phyloP scores from a whole-genome alignment of 2,329 filamentous ascomycete species.

The Zalaria obscura region DNA sequence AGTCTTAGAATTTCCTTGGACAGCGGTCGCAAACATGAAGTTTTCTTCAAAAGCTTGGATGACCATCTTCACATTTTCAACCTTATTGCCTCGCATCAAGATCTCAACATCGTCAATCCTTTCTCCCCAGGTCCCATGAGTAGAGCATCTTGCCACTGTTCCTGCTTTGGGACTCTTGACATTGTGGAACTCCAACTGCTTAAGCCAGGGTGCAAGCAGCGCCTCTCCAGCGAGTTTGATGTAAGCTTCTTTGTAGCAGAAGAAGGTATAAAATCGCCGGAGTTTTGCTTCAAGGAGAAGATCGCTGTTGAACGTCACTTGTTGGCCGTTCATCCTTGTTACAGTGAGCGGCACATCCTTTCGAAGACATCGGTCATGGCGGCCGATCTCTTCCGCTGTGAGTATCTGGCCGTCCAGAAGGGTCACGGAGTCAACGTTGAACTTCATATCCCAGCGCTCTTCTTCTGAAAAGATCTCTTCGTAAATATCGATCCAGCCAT shows the following conservation, averaged over 20 bases:
- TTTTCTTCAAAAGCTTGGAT: constrained; percentile 43
- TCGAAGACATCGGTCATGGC: constrained; percentile 27
- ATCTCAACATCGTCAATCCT: constrained; percentile 34
- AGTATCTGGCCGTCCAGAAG: constrained; percentile 30
- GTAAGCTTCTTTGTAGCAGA: constrained; percentile 69
- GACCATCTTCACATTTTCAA: constrained; percentile 41
- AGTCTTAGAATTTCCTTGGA: constrained; percentile 19
- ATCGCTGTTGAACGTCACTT: constrained; percentile 25
- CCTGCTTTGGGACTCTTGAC: constrained; percentile 42
- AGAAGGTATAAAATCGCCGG: constrained; percentile 60
- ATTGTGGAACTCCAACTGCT: constrained; percentile 51
- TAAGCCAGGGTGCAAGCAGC: constrained; percentile 58
- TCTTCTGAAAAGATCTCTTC: constrained; percentile 51
- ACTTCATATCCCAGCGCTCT: constrained; percentile 51
- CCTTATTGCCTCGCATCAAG: constrained; percentile 29
- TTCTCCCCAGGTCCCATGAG: constrained; percentile 31
- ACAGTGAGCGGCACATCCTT: constrained; percentile 24
- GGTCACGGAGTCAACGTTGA: constrained; percentile 28
- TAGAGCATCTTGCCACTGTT: constrained; percentile 26
- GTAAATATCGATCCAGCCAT: constrained; percentile 56
- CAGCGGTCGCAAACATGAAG: constrained; percentile 45
- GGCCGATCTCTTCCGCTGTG: constrained; percentile 24
- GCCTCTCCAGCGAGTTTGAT: constrained; percentile 75
- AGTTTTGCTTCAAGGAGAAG: constrained; percentile 46
- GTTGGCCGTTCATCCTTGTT: constrained; percentile 20